Conservation (phyloP, 192 early-diverging fungal species). For the Umbelopsis ramanniana region DNA sequence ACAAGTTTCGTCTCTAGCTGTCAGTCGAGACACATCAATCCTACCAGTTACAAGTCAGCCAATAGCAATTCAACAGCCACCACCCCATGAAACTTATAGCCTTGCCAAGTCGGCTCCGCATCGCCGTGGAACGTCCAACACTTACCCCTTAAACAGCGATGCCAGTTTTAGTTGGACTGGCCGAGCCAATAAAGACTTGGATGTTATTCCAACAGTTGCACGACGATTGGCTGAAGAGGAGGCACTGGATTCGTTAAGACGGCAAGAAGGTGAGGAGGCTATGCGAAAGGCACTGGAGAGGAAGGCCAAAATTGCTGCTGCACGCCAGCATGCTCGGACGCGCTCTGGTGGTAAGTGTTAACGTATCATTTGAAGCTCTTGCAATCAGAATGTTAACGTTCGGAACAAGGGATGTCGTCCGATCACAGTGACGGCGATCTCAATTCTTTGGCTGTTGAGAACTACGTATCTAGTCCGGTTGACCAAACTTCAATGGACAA, state of each 20-base stretch:
- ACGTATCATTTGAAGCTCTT: not conserved
- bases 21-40: not conserved
- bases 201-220: slow-evolving; percentile 8
- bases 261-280: slow-evolving; percentile 15
- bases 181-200: slow-evolving; percentile 4
- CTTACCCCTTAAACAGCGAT: not conserved
- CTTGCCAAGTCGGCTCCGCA: not conserved
- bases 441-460: too few species aligned
- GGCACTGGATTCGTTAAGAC: slow-evolving; percentile 1
- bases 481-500: too few species aligned
- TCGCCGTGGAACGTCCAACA: not conserved
- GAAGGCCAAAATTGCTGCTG: slow-evolving; percentile 16
- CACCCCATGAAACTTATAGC: not conserved
- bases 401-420: too few species aligned
- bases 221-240: slow-evolving; percentile 17
- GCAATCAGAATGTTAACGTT: not conserved
- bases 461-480: too few species aligned
- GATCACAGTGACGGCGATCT: too few species aligned
- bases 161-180: slow-evolving; percentile 10
- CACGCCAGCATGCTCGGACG: not conserved
- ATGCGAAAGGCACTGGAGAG: slow-evolving; percentile 9
- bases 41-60: not conserved
- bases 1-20: not conserved
- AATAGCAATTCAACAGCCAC: not conserved
- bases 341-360: not conserved